Evolutionary conservation across 116 monocot genomes (phyloP).

Genomic region (Iris pallida): DNA sequence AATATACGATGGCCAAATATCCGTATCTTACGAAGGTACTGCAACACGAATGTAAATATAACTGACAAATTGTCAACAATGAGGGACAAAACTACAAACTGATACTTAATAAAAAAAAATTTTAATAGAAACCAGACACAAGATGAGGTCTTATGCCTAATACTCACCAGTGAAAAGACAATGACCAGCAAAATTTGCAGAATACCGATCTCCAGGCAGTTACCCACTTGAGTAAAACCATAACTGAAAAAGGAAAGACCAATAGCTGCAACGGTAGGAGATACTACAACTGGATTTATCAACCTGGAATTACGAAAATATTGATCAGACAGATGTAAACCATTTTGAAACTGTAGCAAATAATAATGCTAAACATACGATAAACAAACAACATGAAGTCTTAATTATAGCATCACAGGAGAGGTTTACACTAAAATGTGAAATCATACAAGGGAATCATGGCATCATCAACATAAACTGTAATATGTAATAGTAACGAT

Average conservation of each 20-base stretch:
- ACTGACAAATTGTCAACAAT: not conserved
- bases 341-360: no score
- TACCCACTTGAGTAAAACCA: constrained; percentile 85
- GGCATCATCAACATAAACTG: no score
- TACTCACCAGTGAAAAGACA: constrained; percentile 85
- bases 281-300: constrained; percentile 89
- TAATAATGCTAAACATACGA: no score
- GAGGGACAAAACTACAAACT: not conserved
- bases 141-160: not conserved
- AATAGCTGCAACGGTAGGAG: constrained; percentile 85
- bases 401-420: no score
- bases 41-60: constrained; percentile 25
- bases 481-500: no score
- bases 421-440: no score
- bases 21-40: constrained; percentile 93
- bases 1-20: constrained; percentile 88
- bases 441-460: no score
- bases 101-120: not conserved
- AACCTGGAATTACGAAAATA: constrained; percentile 45
- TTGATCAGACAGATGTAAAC: no score
- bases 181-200: constrained; percentile 81
- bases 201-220: constrained; percentile 82
- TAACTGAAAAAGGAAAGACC: constrained; percentile 98
- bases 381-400: no score
- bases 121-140: not conserved